These are phyloP conservation scores for Boletus edulis DNA, from an alignment of 768 basidiomycete genomes.

Conservation along the genomic window DNA sequence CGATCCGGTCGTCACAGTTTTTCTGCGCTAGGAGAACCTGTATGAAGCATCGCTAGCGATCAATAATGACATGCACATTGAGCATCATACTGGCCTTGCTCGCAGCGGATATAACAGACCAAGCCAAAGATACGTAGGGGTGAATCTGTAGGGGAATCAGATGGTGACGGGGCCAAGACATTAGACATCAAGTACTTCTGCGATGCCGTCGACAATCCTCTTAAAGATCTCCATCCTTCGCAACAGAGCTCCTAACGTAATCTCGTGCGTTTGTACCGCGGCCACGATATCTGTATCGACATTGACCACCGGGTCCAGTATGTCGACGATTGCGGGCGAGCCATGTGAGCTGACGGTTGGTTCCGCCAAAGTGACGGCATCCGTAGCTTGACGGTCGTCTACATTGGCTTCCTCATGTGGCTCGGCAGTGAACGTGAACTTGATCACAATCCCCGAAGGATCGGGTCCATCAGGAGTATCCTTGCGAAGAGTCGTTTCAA, in stretches of 20 bases:
- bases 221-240: too few relatives aligned
- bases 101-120: not conserved
- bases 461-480: not conserved
- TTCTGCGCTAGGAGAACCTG: not conserved
- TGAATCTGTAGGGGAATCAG: not conserved
- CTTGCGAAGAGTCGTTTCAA: not conserved
- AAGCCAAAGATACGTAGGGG: not conserved
- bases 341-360: not conserved
- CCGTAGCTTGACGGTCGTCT: not conserved
- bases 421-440: not conserved
- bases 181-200: not conserved
- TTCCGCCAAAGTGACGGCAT: not conserved
- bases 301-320: too few relatives aligned
- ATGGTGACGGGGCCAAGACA: not conserved
- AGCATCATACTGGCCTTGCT: not conserved
- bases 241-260: too few relatives aligned
- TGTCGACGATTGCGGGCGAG: not conserved
- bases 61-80: not conserved
- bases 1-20: not conserved
- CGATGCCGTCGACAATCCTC: not conserved
- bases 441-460: not conserved
- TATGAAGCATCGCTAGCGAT: not conserved
- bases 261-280: too few relatives aligned
- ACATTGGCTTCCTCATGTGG: not conserved
- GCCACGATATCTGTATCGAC: too few relatives aligned